phyloP scores from a whole-genome alignment of 2,329 filamentous ascomycete genomes.

The Sporothrix pseudoabietina region DNA sequence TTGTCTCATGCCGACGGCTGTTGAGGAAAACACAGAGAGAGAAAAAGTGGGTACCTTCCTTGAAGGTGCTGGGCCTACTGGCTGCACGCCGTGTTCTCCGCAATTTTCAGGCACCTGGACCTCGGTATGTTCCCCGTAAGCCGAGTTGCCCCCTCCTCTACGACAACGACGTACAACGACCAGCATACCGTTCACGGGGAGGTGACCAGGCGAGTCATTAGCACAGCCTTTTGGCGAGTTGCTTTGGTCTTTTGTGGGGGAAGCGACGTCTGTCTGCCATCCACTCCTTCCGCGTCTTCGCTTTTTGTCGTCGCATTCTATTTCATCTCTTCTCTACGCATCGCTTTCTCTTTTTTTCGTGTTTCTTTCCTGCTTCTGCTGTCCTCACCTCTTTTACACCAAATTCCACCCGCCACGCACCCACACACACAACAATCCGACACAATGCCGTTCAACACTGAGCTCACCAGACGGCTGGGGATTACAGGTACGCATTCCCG shows the following conservation, averaged over 20 bases:
- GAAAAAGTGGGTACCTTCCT: neutral
- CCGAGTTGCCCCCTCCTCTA: conserved; percentile 20
- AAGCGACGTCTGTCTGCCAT: conserved; percentile 2
- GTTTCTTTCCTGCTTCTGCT: neutral
- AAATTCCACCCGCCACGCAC: neutral
- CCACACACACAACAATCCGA: neutral
- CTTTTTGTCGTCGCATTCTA: neutral
- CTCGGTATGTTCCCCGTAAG: conserved; percentile 30
- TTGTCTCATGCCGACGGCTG: conserved; percentile 19
- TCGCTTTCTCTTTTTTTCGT: neutral
- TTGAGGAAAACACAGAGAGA: too few relatives aligned
- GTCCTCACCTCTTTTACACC: neutral
- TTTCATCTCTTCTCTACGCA: conserved; percentile 18
- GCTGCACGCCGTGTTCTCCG: conserved; percentile 25
- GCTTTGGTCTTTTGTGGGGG: neutral
- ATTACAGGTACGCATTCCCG: conserved; percentile 44
- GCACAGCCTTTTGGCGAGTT: conserved; percentile 1
- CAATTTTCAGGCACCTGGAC: conserved; percentile 27
- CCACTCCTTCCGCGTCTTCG: conserved; percentile 1
- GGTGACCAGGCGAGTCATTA: conserved; percentile 17
- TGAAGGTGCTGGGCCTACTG: neutral
- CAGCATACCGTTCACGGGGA: conserved; percentile 20
- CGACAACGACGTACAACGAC: neutral
- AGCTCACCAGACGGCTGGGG: conserved; percentile 60
- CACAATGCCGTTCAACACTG: conserved; percentile 60